Conservation (phyloP, 1,139 yeast species). For the Debaryomyces singareniensis region DNA sequence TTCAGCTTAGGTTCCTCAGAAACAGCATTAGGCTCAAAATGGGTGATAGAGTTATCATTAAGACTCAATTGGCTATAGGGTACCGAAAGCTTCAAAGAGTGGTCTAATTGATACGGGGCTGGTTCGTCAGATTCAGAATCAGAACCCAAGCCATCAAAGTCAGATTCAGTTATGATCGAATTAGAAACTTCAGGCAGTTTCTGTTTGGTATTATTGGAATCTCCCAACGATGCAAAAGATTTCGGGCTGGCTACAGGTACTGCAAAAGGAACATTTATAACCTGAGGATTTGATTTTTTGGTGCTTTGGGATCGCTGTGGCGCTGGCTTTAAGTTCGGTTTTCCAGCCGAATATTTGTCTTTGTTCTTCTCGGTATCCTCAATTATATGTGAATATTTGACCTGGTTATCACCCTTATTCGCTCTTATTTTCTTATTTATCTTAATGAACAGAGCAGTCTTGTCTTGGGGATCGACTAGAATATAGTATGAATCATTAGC, state of each 20-base stretch:
- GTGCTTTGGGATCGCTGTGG: constrained; percentile 1
- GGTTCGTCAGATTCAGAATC: constrained; percentile 9
- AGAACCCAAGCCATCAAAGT: constrained; percentile 29
- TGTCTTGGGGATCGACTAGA: constrained; percentile 13
- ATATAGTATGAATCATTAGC: constrained; percentile 28
- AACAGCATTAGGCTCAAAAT: too few relatives aligned
- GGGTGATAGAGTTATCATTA: too few relatives aligned
- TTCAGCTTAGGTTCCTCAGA: too few relatives aligned
- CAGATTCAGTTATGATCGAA: constrained; percentile 26
- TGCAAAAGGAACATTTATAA: constrained; percentile 3
- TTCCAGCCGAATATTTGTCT: too few relatives aligned
- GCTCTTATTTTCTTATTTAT: constrained; percentile 29
- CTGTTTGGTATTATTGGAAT: neutral
- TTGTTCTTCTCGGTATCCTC: too few relatives aligned
- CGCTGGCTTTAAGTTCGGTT: neutral
- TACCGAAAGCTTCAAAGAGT: constrained; percentile 1
- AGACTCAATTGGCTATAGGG: neutral
- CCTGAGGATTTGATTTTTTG: neutral
- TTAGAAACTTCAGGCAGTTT: too few relatives aligned
- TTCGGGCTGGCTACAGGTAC: constrained; percentile 1
- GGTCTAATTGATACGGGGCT: neutral
- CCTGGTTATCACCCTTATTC: constrained; percentile 30
- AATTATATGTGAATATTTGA: constrained; percentile 7
- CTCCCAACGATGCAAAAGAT: neutral
- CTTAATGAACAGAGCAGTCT: constrained; percentile 16